Evolutionary conservation across 2,329 filamentous ascomycete species (phyloP).

Genomic region (Chaetomium sp.): DNA sequence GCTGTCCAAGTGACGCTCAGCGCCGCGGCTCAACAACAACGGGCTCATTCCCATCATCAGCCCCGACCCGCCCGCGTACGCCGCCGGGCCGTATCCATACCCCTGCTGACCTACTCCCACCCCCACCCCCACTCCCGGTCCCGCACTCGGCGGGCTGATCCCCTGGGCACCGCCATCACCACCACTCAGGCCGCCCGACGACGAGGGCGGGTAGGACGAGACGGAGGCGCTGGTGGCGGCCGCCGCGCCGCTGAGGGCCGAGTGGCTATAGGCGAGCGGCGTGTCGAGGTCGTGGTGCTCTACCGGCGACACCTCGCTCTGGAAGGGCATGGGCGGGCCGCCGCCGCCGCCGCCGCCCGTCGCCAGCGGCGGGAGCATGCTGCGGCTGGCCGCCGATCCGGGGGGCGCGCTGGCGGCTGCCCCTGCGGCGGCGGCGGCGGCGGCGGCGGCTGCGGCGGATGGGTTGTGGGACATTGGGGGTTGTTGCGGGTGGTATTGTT

Average conservation of each 20-base stretch:
- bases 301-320: slow-evolving; percentile 28
- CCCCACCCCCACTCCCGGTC: not conserved
- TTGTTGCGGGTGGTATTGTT: not conserved
- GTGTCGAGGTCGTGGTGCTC: slow-evolving; percentile 28
- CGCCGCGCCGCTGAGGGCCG: not conserved
- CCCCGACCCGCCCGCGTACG: slow-evolving; percentile 25
- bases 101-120: slow-evolving; percentile 18
- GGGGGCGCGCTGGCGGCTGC: slow-evolving; percentile 3
- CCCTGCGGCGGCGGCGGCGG: not conserved
- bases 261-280: slow-evolving; percentile 30
- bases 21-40: slow-evolving; percentile 14
- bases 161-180: too few relatives aligned
- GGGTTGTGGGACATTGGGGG: not conserved
- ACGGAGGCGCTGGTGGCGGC: slow-evolving; percentile 26
- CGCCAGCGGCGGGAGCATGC: slow-evolving; percentile 23
- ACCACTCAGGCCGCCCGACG: slow-evolving; percentile 8
- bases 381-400: slow-evolving; percentile 2
- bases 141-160: too few relatives aligned
- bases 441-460: not conserved
- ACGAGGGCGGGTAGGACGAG: slow-evolving; percentile 30
- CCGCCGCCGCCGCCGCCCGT: too few relatives aligned
- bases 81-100: slow-evolving; percentile 22
- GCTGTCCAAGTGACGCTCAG: slow-evolving; percentile 34
- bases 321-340: slow-evolving; percentile 26
- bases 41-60: slow-evolving; percentile 15